These are phyloP conservation scores for Sporisorium exsertum DNA, from an alignment of 1,284 basidiomycete species.

Conservation along the genomic window DNA sequence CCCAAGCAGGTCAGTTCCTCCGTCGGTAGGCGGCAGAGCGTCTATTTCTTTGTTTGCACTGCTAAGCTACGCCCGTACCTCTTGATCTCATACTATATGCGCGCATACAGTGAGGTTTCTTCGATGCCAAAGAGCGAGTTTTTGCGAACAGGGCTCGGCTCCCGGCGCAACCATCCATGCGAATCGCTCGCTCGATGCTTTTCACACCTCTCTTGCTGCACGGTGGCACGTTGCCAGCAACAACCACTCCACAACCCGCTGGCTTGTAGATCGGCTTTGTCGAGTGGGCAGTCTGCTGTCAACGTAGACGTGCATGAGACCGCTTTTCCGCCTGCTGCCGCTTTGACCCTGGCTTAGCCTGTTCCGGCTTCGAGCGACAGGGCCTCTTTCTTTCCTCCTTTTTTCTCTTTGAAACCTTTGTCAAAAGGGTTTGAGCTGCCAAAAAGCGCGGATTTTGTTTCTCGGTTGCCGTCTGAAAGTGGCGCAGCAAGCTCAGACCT, in stretches of 20 bases:
- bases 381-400: not conserved
- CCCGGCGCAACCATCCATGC: not conserved
- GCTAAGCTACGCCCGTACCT: not conserved
- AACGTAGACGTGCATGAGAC: not conserved
- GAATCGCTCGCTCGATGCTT: not conserved
- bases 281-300: too few species aligned
- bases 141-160: not conserved
- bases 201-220: not conserved
- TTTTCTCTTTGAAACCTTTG: not conserved
- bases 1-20: too few species aligned
- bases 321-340: not conserved
- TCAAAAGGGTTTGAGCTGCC: not conserved
- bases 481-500: slow-evolving; percentile 1
- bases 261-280: not conserved
- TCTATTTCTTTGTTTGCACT: not conserved
- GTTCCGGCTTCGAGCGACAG: not conserved
- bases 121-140: too few species aligned
- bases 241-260: not conserved
- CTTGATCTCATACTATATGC: not conserved
- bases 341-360: not conserved
- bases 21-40: not conserved
- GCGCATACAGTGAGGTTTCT: not conserved
- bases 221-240: not conserved
- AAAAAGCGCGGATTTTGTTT: slow-evolving; percentile 2
- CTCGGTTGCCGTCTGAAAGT: not conserved